These are phyloP conservation scores for Lasiodiplodia theobromae DNA, from an alignment of 2,329 filamentous ascomycete species.

Conservation along the genomic window DNA sequence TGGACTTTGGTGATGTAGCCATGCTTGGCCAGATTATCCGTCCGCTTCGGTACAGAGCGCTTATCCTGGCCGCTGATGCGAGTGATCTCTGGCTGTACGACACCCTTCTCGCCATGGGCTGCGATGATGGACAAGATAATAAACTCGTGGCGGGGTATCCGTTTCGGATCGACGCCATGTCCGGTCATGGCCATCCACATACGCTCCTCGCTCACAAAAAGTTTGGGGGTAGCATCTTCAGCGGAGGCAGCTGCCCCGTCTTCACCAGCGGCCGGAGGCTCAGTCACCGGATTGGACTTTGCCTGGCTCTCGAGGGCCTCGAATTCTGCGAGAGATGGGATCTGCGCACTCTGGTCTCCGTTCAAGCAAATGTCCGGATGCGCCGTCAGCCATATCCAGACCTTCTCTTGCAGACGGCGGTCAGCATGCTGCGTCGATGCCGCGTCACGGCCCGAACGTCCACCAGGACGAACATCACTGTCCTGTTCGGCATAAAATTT, in stretches of 20 bases:
- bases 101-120: conserved; percentile 59
- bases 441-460: conserved; percentile 3
- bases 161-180: conserved; percentile 63
- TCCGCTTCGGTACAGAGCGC: conserved; percentile 68
- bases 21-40: conserved; percentile 62
- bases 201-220: conserved; percentile 60
- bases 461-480: neutral
- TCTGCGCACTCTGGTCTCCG: conserved; percentile 37
- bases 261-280: neutral
- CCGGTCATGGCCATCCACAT: conserved; percentile 68
- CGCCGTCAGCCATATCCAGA: conserved; percentile 65
- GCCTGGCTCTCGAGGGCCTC: conserved; percentile 38
- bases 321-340: conserved; percentile 41
- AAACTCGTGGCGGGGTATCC: conserved; percentile 63
- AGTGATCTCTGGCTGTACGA: conserved; percentile 64
- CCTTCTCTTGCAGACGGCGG: conserved; percentile 58
- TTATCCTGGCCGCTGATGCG: conserved; percentile 68
- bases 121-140: conserved; percentile 66
- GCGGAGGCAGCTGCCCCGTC: neutral
- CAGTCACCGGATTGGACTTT: neutral
- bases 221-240: conserved; percentile 35
- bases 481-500: conserved; percentile 43
- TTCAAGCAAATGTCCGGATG: conserved; percentile 64
- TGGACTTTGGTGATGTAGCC: conserved; percentile 68
- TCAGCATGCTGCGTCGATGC: conserved; percentile 48